Evolutionary conservation across 179 eudicot species (phyloP), one percentile per base, ranked within the genome.

Genomic region (Vitellaria paradoxa): DNA sequence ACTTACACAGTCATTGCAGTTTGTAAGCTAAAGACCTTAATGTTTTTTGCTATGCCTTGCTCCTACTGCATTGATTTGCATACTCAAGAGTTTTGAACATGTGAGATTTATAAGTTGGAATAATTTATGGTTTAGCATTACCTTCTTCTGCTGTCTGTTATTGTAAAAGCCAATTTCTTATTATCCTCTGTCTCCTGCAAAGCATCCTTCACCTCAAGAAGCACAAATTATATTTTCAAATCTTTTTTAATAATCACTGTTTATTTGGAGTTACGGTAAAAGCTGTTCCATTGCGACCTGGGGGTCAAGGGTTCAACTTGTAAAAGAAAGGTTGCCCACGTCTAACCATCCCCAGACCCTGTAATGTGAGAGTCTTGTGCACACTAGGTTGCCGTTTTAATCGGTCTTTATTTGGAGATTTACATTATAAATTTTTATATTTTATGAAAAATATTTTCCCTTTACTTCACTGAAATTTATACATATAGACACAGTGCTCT

Each of bases 1-100:
- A 90, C 94, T 70, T 93, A 93, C 82, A 93, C 99, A 4, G 97
- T 93, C 56, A 93, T 96, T 79, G 93, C 96, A 72, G 96, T 93
- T 65, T 92, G 99, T 91, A 91, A 93, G 99, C 91, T 42, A 70
- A 55, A 47, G 79, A 49, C 24, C 50, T 76, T 20, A 10, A 18
- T 55, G 1, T 60, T 70, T 12, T 64, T 46, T 52, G n/a, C 63
- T 46, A 6, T 11, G 40, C 13, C 24, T 42, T 73, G 65, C 20
- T 79, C 12, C 59, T 40, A 40, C 21, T 52, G 63, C 15, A 52
- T 65, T 65, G 4, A 46, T 37, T 65, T 49, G 62, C 26, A 11
- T 52, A 17, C 72, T 52, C 47, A 14, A 26, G 63, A 75, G 24
- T 60, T 63, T 15, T 37, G n/a, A 40, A 13, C 24, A 52, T 47